A percentile compares a stretch with the other conserved stretches of the same genome.
Evolutionary conservation across 1,284 basidiomycete genomes (phyloP).

Genomic region (Cronartium ribicola): DNA sequence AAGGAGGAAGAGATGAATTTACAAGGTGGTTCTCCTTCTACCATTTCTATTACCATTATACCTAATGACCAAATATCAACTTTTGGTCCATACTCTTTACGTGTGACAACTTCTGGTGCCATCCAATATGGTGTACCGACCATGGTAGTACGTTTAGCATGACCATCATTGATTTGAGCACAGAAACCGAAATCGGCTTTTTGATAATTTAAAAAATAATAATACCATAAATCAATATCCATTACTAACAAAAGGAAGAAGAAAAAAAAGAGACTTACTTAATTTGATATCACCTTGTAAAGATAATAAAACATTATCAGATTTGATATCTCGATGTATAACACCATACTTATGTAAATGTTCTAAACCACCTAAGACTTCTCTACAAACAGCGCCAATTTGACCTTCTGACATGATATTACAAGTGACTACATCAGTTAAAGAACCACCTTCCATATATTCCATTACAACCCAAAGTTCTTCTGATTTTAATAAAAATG

Average conservation of each 20-base stretch:
- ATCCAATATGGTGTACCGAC: conserved; percentile 99
- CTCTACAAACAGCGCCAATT: conserved; percentile 86
- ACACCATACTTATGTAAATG: conserved; percentile 91
- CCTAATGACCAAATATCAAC: conserved; percentile 98
- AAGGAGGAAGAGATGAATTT: conserved; percentile 55
- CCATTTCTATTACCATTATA: conserved; percentile 90
- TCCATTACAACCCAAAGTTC: conserved; percentile 99
- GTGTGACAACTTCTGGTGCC: conserved; percentile 96
- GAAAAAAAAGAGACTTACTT: conserved; percentile 60
- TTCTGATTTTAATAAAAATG: conserved; percentile 84
- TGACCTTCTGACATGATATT: conserved; percentile 90
- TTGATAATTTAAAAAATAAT: conserved; percentile 35
- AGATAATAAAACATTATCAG: conserved; percentile 88
- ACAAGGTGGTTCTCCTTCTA: conserved; percentile 96
- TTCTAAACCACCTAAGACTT: conserved; percentile 82
- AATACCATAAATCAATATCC: conserved; percentile 3
- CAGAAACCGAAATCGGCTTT: conserved; percentile 98
- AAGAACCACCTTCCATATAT: conserved; percentile 88
- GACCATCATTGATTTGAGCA: conserved; percentile 86
- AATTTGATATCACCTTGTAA: conserved; percentile 94
- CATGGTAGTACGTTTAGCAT: conserved; percentile 98
- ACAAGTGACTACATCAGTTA: conserved; percentile 94
- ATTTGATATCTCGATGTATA: conserved; percentile 98
- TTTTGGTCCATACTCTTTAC: conserved; percentile 97
- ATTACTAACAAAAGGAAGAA: conserved; percentile 6